Conservation (phyloP, 371 early-diverging fungal species). For the Mucor velutinosus region DNA sequence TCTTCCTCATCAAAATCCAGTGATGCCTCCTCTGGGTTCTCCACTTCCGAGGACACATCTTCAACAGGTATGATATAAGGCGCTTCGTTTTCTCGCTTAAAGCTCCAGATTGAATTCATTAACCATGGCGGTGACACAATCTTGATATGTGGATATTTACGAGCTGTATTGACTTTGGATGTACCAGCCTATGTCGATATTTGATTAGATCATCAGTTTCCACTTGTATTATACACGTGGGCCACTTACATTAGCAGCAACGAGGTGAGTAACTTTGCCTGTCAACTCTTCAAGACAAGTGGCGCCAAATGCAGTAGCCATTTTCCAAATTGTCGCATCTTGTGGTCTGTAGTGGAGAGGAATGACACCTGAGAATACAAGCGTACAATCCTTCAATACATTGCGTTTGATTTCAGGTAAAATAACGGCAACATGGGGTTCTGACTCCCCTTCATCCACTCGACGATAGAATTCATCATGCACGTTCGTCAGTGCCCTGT, state of each 20-base stretch:
- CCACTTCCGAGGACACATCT: conserved; percentile 28
- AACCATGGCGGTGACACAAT: conserved; percentile 70
- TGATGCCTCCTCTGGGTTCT: conserved; percentile 40
- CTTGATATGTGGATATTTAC: conserved; percentile 35
- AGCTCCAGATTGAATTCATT: conserved; percentile 54
- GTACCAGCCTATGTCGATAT: conserved; percentile 49
- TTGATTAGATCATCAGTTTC: background rate
- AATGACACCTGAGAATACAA: conserved; percentile 64
- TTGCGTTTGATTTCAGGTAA: conserved; percentile 47
- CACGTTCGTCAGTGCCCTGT: conserved; percentile 37
- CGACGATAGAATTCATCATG: conserved; percentile 48
- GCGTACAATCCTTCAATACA: conserved; percentile 45
- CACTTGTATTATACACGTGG: background rate
- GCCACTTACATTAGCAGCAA: conserved; percentile 70
- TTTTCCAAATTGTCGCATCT: conserved; percentile 67
- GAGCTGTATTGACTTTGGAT: conserved; percentile 60
- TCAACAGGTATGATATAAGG: conserved; percentile 37
- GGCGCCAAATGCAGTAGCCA: conserved; percentile 73
- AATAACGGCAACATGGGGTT: conserved; percentile 46
- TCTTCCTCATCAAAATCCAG: conserved; percentile 49
- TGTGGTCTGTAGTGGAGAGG: conserved; percentile 48
- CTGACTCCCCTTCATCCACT: conserved; percentile 15
- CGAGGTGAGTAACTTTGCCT: conserved; percentile 71
- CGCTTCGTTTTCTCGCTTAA: conserved; percentile 58
- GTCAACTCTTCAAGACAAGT: conserved; percentile 57